Evolutionary conservation across 805 yeast species (phyloP).

Genomic region (Candida adriatica): DNA sequence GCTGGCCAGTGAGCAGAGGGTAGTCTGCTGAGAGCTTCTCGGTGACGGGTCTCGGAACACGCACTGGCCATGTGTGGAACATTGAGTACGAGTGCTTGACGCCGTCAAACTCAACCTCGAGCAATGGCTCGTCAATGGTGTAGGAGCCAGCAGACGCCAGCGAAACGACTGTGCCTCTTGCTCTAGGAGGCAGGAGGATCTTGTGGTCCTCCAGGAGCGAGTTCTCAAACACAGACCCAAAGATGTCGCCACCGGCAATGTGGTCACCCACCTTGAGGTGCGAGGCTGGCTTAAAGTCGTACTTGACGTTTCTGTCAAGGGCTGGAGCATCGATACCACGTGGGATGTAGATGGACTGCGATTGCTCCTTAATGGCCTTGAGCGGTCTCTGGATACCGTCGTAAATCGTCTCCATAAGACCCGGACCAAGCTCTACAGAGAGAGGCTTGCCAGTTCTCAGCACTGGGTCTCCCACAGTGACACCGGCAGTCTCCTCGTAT

Average conservation of each 20-base stretch:
- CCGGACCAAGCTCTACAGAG: conserved; percentile 98
- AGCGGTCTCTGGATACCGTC: conserved; percentile 99
- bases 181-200: conserved; percentile 94
- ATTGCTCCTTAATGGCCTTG: conserved; percentile 79
- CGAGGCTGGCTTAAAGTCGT: conserved; percentile 78
- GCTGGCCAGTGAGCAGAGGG: conserved; percentile 96
- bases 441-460: conserved; percentile 98
- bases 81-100: conserved; percentile 71
- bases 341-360: conserved; percentile 94
- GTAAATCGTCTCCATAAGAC: conserved; percentile 97
- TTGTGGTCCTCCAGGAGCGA: conserved; percentile 89
- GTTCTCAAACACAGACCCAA: conserved; percentile 90
- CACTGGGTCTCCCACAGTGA: conserved; percentile 98
- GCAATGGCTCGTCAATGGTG: conserved; percentile 78
- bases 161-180: conserved; percentile 92
- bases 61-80: conserved; percentile 99
- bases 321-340: conserved; percentile 98
- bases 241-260: conserved; percentile 96
- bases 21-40: conserved; percentile 89
- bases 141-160: conserved; percentile 89
- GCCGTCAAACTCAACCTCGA: conserved; percentile 95
- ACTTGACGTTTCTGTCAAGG: conserved; percentile 71
- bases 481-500: conserved; percentile 99
- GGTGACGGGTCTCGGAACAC: conserved; percentile 98
- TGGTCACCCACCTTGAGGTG: conserved; percentile 89